phyloP scores from a whole-genome alignment of 1,139 yeast species.

The Diutina siamensis region DNA sequence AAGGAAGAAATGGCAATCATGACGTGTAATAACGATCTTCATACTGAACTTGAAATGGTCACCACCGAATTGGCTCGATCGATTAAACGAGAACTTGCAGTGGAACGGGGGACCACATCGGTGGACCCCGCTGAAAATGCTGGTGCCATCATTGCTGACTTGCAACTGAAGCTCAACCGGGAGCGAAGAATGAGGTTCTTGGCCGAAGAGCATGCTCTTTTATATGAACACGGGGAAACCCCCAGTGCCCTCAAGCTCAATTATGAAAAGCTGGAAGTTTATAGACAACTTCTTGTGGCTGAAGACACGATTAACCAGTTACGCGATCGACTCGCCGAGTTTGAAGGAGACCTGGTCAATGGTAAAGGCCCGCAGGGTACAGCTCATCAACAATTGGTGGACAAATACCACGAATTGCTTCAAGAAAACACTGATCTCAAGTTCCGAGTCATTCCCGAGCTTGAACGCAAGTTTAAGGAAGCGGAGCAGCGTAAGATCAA shows the following conservation, averaged over 20 bases:
- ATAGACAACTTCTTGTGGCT: slow-evolving; percentile 30
- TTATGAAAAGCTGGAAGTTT: slow-evolving; percentile 44
- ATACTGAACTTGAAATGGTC: slow-evolving; percentile 54
- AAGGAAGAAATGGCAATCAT: slow-evolving; percentile 54
- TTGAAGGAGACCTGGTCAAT: slow-evolving; percentile 8
- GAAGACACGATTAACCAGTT: slow-evolving; percentile 35
- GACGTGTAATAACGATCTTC: slow-evolving; percentile 44
- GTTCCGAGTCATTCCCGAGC: slow-evolving; percentile 22
- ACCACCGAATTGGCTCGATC: slow-evolving; percentile 65
- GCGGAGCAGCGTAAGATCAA: slow-evolving; percentile 5
- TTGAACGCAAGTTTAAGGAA: slow-evolving; percentile 16
- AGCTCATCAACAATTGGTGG: slow-evolving; percentile 19
- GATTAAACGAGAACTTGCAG: slow-evolving; percentile 49
- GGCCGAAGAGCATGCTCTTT: slow-evolving; percentile 57
- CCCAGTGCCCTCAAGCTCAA: slow-evolving; percentile 47
- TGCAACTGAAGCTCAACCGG: slow-evolving; percentile 47
- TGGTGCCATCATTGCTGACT: slow-evolving; percentile 23
- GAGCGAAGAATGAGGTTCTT: slow-evolving; percentile 56
- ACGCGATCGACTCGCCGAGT: slow-evolving; percentile 29
- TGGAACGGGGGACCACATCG: slow-evolving; percentile 22
- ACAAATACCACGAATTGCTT: slow-evolving; percentile 25
- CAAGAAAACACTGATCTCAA: slow-evolving; percentile 25
- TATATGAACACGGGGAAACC: slow-evolving; percentile 40
- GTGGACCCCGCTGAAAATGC: neutral
- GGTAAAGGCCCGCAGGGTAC: slow-evolving; percentile 6